These are phyloP conservation scores for Dryadomyces sulphureus DNA, from an alignment of 2,329 filamentous ascomycete genomes.

Conservation along the genomic window DNA sequence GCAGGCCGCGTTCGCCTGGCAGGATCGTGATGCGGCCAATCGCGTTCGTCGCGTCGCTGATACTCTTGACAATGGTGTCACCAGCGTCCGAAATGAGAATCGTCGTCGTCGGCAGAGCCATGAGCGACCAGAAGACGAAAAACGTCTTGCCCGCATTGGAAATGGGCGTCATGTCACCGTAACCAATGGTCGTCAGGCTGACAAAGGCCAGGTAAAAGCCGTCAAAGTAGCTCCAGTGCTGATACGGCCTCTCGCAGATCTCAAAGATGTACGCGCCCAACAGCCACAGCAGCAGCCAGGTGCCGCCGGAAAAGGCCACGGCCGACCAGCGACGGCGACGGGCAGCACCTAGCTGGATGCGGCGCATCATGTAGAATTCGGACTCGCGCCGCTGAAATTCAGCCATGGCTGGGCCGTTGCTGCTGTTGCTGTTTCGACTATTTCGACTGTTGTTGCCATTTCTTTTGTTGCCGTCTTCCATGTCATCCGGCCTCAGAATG, in stretches of 20 bases:
- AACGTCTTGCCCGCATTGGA: conserved; percentile 69
- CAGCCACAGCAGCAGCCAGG: conserved; percentile 66
- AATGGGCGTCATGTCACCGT: conserved; percentile 65
- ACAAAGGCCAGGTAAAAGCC: conserved; percentile 78
- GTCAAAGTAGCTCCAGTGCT: conserved; percentile 61
- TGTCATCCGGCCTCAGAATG: conserved; percentile 36
- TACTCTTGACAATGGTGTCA: conserved; percentile 59
- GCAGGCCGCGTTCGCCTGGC: conserved; percentile 37
- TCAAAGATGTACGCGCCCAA: conserved; percentile 64
- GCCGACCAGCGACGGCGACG: conserved; percentile 60
- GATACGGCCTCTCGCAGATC: conserved; percentile 33
- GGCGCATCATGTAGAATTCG: conserved; percentile 69
- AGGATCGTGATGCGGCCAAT: conserved; percentile 46
- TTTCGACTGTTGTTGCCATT: too few species aligned
- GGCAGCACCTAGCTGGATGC: conserved; percentile 53
- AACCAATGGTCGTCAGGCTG: conserved; percentile 72
- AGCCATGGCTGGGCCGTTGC: conserved; percentile 12
- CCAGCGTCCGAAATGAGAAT: conserved; percentile 73
- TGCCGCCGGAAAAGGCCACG: conserved; percentile 49
- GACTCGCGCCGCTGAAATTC: conserved; percentile 49
- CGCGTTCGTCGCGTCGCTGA: conserved; percentile 39
- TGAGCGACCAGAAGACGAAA: conserved; percentile 84
- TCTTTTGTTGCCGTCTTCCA: too few species aligned
- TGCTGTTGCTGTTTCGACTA: neutral
- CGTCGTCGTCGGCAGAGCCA: conserved; percentile 79